These are phyloP conservation scores for Isatis lusitanica DNA, from an alignment of 441 rosid species.

Conservation along the genomic window DNA sequence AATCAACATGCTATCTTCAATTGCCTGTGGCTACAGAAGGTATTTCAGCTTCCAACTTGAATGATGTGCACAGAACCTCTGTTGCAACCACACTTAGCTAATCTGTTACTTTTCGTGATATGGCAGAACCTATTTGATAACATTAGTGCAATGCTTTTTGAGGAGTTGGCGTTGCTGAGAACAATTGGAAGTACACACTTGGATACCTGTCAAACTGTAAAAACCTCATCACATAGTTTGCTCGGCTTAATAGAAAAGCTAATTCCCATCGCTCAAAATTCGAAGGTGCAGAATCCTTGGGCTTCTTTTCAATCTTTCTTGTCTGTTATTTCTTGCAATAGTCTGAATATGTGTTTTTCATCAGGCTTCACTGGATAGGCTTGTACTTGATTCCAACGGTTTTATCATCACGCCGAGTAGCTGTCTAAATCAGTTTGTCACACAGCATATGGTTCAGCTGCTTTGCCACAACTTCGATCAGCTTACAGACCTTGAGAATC, in stretches of 20 bases:
- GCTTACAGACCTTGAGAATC: conserved; percentile 60
- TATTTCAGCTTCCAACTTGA: conserved; percentile 28
- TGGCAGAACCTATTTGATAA: conserved; percentile 84
- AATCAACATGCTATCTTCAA: conserved; percentile 52
- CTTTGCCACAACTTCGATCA: conserved; percentile 59
- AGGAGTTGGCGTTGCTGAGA: conserved; percentile 66
- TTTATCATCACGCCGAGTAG: conserved; percentile 37
- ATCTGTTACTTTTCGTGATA: conserved; percentile 20
- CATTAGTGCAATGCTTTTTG: conserved; percentile 53
- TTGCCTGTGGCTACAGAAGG: conserved; percentile 91
- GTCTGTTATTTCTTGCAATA: conserved; percentile 23
- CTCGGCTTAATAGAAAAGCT: conserved; percentile 56
- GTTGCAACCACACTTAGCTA: conserved; percentile 20
- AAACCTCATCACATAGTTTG: conserved; percentile 46
- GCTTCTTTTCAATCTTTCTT: conserved; percentile 10
- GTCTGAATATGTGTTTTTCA: conserved; percentile 36
- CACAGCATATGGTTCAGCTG: conserved; percentile 53
- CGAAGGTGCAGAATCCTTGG: conserved; percentile 62
- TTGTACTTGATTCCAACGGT: conserved; percentile 52
- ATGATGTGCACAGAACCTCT: conserved; percentile 15
- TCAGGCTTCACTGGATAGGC: conserved; percentile 66
- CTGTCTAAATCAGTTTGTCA: conserved; percentile 47
- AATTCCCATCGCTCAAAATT: conserved; percentile 52
- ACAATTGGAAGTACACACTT: conserved; percentile 61
- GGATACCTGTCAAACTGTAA: conserved; percentile 59